phyloP scores from a whole-genome alignment of 2,329 filamentous ascomycete genomes.

The Sarocladium brachiariae region DNA sequence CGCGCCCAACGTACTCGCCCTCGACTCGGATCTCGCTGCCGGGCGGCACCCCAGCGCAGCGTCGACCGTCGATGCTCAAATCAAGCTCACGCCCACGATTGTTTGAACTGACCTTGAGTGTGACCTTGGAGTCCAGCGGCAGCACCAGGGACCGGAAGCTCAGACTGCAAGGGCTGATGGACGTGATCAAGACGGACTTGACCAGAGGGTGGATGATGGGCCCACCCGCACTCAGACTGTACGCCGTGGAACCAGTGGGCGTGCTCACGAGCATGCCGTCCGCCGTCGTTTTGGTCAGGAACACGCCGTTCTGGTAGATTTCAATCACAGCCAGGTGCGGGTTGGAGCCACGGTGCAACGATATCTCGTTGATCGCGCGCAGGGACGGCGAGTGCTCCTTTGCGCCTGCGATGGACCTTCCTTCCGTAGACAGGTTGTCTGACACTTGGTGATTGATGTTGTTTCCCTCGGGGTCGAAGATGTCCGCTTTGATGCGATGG shows the following conservation, averaged over 20 bases:
- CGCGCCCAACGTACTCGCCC: conserved; percentile 65
- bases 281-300: conserved; percentile 87
- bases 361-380: conserved; percentile 87
- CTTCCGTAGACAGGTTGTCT: conserved; percentile 37
- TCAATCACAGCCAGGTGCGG: conserved; percentile 90
- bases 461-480: conserved; percentile 64
- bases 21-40: conserved; percentile 84
- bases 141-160: conserved; percentile 89
- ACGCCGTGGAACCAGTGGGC: conserved; percentile 91
- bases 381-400: conserved; percentile 36
- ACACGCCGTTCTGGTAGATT: conserved; percentile 81
- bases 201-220: conserved; percentile 93
- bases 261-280: conserved; percentile 94
- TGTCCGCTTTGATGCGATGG: conserved; percentile 77
- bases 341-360: conserved; percentile 83
- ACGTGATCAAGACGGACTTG: conserved; percentile 79
- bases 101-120: conserved; percentile 71
- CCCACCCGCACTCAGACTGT: conserved; percentile 86
- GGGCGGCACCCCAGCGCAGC: conserved; percentile 57
- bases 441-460: conserved; percentile 49
- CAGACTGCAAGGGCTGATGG: conserved; percentile 86
- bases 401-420: conserved; percentile 32
- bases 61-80: conserved; percentile 71
- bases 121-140: conserved; percentile 78
- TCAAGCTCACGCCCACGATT: conserved; percentile 71